Conservation (phyloP, 202 grass and related monocot species). For the Panicum virgatum region DNA sequence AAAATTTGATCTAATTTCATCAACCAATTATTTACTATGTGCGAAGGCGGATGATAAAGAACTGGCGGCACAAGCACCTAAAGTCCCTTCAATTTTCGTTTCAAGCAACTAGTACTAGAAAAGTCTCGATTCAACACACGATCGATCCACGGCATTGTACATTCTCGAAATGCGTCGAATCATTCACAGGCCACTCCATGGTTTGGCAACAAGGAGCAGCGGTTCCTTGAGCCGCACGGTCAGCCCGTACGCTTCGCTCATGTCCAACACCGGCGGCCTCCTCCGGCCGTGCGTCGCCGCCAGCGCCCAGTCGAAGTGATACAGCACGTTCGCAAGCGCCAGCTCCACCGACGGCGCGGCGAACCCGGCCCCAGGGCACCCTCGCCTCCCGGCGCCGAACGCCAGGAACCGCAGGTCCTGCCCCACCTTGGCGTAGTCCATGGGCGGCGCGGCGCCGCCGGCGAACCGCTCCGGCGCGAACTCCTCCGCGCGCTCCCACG, state of each 20-base stretch:
- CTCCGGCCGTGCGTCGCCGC: not conserved
- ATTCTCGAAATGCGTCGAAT: too few relatives aligned
- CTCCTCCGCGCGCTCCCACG: constrained; percentile 34
- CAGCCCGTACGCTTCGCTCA: constrained; percentile 39
- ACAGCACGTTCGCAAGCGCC: constrained; percentile 35
- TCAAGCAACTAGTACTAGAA: too few relatives aligned
- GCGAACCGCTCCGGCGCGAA: constrained; percentile 31
- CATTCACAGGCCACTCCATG: not conserved
- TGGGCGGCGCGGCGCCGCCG: not conserved
- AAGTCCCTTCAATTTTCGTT: too few relatives aligned
- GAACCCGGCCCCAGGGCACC: constrained; percentile 30
- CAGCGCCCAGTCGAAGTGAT: constrained; percentile 38
- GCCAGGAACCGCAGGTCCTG: constrained; percentile 26
- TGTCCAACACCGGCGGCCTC: not conserved
- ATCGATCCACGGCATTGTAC: too few relatives aligned
- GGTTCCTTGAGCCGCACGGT: constrained; percentile 17
- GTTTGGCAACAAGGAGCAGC: constrained; percentile 8
- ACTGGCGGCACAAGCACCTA: too few relatives aligned
- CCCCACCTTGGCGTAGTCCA: constrained; percentile 16
- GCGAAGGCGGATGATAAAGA: too few relatives aligned
- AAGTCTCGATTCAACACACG: too few relatives aligned
- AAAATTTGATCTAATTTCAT: too few relatives aligned
- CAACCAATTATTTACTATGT: too few relatives aligned
- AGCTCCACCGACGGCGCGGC: not conserved
- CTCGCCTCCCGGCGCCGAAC: constrained; percentile 30